Conservation (phyloP, 169 alveolate species). For the Toxoplasma gondii region DNA sequence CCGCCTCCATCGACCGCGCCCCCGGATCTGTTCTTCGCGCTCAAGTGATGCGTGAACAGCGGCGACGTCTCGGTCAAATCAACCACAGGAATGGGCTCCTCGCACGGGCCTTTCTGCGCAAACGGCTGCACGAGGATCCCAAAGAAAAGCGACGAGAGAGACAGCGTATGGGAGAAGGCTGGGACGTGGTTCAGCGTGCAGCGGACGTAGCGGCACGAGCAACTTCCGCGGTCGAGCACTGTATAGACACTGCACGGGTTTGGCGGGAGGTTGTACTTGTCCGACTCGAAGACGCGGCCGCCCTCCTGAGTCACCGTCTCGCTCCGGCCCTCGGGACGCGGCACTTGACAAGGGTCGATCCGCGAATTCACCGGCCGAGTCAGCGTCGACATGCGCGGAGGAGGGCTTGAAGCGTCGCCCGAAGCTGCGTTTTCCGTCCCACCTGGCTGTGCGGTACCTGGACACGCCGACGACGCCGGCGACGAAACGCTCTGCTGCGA, state of each 20-base stretch:
- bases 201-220: constrained; percentile 68
- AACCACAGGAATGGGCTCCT: constrained; percentile 60
- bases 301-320: constrained; percentile 23
- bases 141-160: constrained; percentile 54
- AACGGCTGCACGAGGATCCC: constrained; percentile 62
- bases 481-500: neutral
- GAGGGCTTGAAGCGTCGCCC: neutral
- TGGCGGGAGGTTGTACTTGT: constrained; percentile 64
- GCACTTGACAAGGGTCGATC: constrained; percentile 65
- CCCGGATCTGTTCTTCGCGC: neutral
- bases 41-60: constrained; percentile 23
- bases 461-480: neutral
- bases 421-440: neutral
- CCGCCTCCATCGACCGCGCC: constrained; percentile 34
- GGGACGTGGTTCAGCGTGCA: constrained; percentile 66
- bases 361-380: constrained; percentile 55
- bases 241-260: constrained; percentile 54
- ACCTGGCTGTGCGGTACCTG: neutral
- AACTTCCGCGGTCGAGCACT: constrained; percentile 65
- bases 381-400: constrained; percentile 30
- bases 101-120: constrained; percentile 60
- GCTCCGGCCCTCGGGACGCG: constrained; percentile 67
- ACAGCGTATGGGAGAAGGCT: constrained; percentile 60
- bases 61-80: constrained; percentile 42
- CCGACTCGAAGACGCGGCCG: constrained; percentile 45